These are phyloP conservation scores for Wickerhamiella qilinensis DNA, from an alignment of 805 yeast species.

Conservation along the genomic window DNA sequence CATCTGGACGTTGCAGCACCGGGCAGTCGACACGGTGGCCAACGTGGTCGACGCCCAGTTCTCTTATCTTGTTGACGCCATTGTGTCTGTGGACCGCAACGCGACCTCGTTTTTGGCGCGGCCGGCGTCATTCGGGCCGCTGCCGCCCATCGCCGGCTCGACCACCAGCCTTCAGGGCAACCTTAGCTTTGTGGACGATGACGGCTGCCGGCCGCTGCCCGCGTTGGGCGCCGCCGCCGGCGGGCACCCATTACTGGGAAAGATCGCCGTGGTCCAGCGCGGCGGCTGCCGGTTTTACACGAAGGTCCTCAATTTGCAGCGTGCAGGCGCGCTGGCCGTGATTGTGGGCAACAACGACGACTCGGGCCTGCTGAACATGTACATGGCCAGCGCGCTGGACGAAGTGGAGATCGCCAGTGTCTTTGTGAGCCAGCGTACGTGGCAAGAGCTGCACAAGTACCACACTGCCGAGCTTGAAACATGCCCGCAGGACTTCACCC, in stretches of 20 bases:
- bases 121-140: slow-evolving; percentile 25
- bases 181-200: slow-evolving; percentile 11
- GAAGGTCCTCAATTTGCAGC: slow-evolving; percentile 32
- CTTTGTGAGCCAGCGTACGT: slow-evolving; percentile 34
- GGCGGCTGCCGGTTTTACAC: slow-evolving; percentile 41
- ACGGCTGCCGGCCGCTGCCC: too few species aligned
- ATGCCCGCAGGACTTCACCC: slow-evolving; percentile 17
- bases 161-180: neutral
- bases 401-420: slow-evolving; percentile 34
- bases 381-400: slow-evolving; percentile 29
- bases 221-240: too few species aligned
- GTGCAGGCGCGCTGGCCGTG: slow-evolving; percentile 33
- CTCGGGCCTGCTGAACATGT: slow-evolving; percentile 38
- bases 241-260: slow-evolving; percentile 14
- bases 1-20: too few species aligned
- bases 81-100: slow-evolving; percentile 1
- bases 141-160: slow-evolving; percentile 14
- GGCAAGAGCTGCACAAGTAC: slow-evolving; percentile 14
- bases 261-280: slow-evolving; percentile 26
- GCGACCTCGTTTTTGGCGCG: slow-evolving; percentile 15
- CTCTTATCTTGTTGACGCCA: slow-evolving; percentile 4
- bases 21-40: too few species aligned
- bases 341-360: slow-evolving; percentile 39
- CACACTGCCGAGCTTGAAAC: slow-evolving; percentile 12
- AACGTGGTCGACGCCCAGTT: slow-evolving; percentile 1